phyloP scores from a whole-genome alignment of 164 flowering plant genomes.

The Cinnamomum chago region DNA sequence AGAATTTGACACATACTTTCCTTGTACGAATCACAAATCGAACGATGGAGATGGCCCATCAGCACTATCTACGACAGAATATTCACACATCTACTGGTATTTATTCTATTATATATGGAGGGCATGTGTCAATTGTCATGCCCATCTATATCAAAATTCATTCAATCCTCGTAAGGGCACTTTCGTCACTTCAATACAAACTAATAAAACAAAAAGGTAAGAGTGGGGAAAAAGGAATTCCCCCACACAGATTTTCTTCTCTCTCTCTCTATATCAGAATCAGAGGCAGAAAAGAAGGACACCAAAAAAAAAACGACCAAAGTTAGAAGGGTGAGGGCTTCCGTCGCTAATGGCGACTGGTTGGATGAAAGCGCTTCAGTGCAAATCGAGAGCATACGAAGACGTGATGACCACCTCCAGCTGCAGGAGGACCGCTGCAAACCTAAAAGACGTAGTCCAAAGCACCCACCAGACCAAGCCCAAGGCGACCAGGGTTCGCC shows the following conservation, averaged over 20 bases:
- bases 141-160: too few relatives aligned
- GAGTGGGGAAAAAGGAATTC: too few relatives aligned
- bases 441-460: conserved; percentile 66
- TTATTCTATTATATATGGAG: too few relatives aligned
- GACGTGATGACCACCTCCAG: conserved; percentile 63
- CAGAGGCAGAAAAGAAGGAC: neutral
- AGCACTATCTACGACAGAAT: too few relatives aligned
- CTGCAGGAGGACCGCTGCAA: conserved; percentile 50
- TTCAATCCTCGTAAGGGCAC: neutral
- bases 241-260: neutral
- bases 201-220: too few relatives aligned
- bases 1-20: too few relatives aligned
- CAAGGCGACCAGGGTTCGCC: conserved; percentile 26
- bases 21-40: too few relatives aligned
- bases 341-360: conserved; percentile 62
- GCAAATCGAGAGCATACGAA: conserved; percentile 74
- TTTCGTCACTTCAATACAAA: neutral
- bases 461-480: conserved; percentile 17
- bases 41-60: too few relatives aligned
- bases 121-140: too few relatives aligned
- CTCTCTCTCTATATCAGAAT: neutral
- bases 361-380: conserved; percentile 84
- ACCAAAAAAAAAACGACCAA: neutral
- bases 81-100: too few relatives aligned
- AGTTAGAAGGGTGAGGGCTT: neutral